Base-by-base conservation (phyloP, 139 green algal species). In the Closterium sp. region DNA sequence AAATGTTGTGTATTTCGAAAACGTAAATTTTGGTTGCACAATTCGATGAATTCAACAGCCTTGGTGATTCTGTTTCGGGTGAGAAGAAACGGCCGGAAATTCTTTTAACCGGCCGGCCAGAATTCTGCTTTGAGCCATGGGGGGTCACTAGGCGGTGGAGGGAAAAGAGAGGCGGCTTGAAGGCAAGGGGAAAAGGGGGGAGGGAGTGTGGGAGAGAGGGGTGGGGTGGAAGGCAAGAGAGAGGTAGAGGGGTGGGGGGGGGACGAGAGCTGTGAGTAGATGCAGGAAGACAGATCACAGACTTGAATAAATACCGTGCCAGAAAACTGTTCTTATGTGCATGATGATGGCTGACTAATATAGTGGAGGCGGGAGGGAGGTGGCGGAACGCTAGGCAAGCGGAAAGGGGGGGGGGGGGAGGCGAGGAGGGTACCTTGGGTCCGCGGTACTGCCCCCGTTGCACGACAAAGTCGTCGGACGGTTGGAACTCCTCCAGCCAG, bases 401-500 rank as follows among this genome's bases (percentile, higher is more conserved):
- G 3, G 7, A 85, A 7, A 7, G 28, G 81, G 38, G 19, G 4
- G 19, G 19, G 38, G 4, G 38, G 38, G 4, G 38, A 66, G 4
- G 4, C 3, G 4, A 66, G 38, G 38, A 7, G 31, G 8, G 8
- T 4, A 35, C 32, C 84, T 88, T 35, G 84, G 31, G 31, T 10
- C 32, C 31, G 32, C 84, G 25, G 31, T 88, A 36, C 30, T 12
- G 21, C 16, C 32, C 31, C 2, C 84, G 31, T 88, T 28, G 89
- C 33, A 92, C 89, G 7, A 92, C 89, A 90, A 92, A 92, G 34
- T 92, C 89, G 33, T 92, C 89, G 7, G 89, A 84, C 21, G 89
- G 89, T n/a, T 88, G 66, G 34, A 83, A 92, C 31, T 90, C 76
- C 89, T 92, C 89, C 81, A 92, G 76, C 31, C 38, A 91, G 34